These are phyloP conservation scores for Linum usitatissimum DNA, from an alignment of 345 rosid species.

Conservation along the genomic window DNA sequence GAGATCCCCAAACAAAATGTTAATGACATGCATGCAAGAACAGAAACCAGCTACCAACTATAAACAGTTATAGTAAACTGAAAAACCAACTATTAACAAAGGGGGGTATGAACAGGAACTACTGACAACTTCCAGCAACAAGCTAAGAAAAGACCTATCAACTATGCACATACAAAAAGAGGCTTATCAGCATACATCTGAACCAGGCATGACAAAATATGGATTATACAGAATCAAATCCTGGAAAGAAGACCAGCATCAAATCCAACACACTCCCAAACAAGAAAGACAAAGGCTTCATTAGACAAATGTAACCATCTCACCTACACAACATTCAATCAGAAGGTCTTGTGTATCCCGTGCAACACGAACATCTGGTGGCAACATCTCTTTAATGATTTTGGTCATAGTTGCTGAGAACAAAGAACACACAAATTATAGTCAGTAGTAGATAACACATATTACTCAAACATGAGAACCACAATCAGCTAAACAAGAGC, in stretches of 20 bases:
- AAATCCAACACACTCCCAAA: not conserved
- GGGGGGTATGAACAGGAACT: too few species aligned
- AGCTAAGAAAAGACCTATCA: not conserved
- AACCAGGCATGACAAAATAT: not conserved
- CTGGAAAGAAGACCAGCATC: not conserved
- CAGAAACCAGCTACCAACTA: not conserved
- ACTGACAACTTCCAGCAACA: not conserved
- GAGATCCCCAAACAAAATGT: not conserved
- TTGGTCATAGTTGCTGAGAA: conserved; percentile 96
- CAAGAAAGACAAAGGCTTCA: too few species aligned
- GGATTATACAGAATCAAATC: not conserved
- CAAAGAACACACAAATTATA: not conserved
- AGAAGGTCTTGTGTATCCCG: conserved; percentile 98
- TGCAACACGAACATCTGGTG: conserved; percentile 98
- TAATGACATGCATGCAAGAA: not conserved
- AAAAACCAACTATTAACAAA: too few species aligned
- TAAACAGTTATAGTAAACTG: not conserved
- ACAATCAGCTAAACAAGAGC: not conserved
- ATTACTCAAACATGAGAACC: not conserved
- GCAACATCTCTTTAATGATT: conserved; percentile 98
- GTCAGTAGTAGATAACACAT: not conserved
- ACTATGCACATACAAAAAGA: not conserved
- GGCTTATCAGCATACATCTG: not conserved
- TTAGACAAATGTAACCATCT: conserved; percentile 8
- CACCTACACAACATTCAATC: conserved; percentile 99